phyloP scores from a whole-genome alignment of 495 filamentous ascomycete genomes.

The Penicillium arizonense region DNA sequence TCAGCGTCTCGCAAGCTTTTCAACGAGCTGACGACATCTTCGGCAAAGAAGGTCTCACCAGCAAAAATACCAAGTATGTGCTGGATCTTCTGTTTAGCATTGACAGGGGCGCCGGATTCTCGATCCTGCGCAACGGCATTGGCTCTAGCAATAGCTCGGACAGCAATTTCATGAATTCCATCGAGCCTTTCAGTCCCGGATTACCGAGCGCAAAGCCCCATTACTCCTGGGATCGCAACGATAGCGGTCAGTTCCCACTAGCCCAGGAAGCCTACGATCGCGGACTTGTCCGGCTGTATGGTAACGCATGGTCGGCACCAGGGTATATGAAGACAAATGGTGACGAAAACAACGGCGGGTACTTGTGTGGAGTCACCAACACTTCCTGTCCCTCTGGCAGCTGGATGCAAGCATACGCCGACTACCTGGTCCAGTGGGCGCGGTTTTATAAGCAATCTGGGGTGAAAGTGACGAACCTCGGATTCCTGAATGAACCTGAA shows the following conservation, averaged over 20 bases:
- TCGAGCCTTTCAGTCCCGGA: conserved; percentile 40
- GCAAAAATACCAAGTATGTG: neutral
- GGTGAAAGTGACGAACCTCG: conserved; percentile 48
- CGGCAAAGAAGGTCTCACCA: conserved; percentile 11
- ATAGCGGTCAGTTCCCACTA: conserved; percentile 50
- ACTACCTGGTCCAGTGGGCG: conserved; percentile 53
- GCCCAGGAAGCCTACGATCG: conserved; percentile 44
- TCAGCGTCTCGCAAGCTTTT: conserved; percentile 53
- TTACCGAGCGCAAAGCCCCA: conserved; percentile 30
- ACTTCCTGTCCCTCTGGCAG: conserved; percentile 46
- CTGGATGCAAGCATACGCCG: conserved; percentile 55
- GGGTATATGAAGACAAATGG: conserved; percentile 59
- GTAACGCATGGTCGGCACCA: conserved; percentile 56
- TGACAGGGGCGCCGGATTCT: conserved; percentile 47
- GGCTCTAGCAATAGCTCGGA: conserved; percentile 42
- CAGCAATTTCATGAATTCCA: conserved; percentile 24
- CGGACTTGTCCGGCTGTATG: conserved; percentile 26
- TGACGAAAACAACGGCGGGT: conserved; percentile 38
- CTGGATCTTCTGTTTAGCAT: conserved; percentile 44
- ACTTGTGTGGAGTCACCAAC: conserved; percentile 48
- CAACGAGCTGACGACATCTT: conserved; percentile 31
- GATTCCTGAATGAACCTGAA: conserved; percentile 59
- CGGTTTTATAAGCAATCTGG: conserved; percentile 49
- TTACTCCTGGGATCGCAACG: conserved; percentile 47
- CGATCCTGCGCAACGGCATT: conserved; percentile 53